Conservation (phyloP, 768 basidiomycete species). For the Agaricus subrufescens region DNA sequence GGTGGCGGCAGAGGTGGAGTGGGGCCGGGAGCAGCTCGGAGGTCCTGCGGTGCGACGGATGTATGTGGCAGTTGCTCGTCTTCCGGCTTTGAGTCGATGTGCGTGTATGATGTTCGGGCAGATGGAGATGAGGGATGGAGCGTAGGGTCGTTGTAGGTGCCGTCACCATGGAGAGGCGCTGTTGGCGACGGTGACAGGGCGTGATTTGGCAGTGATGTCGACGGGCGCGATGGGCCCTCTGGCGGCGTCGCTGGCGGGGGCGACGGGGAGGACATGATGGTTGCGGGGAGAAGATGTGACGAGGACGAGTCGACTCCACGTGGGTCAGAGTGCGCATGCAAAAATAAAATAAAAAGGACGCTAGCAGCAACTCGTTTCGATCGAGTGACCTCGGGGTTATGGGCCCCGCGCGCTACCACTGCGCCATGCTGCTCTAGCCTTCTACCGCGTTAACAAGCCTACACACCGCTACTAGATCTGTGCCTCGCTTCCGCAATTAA, state of each 20-base stretch:
- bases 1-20: not conserved
- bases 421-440: conserved; percentile 46
- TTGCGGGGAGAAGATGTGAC: not conserved
- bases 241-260: not conserved
- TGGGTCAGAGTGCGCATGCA: not conserved
- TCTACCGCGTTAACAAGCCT: fast-evolving
- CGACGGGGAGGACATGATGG: conserved; percentile 6
- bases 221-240: not conserved
- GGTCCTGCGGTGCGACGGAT: conserved; percentile 18
- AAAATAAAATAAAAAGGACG: not conserved
- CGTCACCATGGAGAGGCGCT: conserved; percentile 1
- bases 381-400: conserved; percentile 65
- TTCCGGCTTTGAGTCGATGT: conserved; percentile 34
- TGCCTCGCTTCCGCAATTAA: too few species aligned
- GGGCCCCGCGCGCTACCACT: conserved; percentile 56
- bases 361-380: conserved; percentile 63
- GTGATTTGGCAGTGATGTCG: not conserved
- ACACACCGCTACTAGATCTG: not conserved
- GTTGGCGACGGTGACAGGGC: not conserved
- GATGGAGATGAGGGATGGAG: conserved; percentile 11
- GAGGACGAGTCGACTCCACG: not conserved
- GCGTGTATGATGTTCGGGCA: conserved; percentile 51
- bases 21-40: not conserved
- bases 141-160: not conserved
- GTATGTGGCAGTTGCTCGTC: conserved; percentile 17